Evolutionary conservation across 306 rosid genomes (phyloP), one percentile per base, ranked within the genome.

Genomic region (Castanea crenata): DNA sequence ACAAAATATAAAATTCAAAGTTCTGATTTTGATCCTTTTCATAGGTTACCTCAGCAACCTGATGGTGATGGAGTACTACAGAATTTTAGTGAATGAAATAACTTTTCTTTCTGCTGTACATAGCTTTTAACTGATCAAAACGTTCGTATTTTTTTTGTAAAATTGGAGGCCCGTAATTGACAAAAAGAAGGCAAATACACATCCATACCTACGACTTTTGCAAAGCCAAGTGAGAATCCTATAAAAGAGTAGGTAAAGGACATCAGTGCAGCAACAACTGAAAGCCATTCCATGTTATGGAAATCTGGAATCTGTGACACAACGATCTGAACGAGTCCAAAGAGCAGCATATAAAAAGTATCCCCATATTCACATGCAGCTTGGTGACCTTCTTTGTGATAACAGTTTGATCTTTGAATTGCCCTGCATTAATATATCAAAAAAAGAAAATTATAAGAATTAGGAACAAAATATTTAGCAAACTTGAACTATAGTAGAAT

Each of bases 241-340:
- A 91, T 88, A 23, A 70, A 84, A 21, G 97, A 44, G 41, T 93
- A 93, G 79, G 94, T 13, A 21, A 93, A 88, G 15, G 97, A 93
- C 97, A 93, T 93, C 74, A 85, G 44, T 73, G 97, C 92, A 10
- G 97, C 97, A 72, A 88, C 63, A 78, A 81, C 74, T 5, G 97
- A 93, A 78, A 93, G 87, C 96, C 95, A 93, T 58, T 78, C 75
- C 94, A 93, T 88, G 83, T 88, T 80, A 68, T 93, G 94, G 57
- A 93, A 79, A 82, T 91, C 86, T 62, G 98, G 97, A 74, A 94
- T 92, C 69, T 91, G 93, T 25, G 97, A 94, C 90, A 91, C 69
- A 3, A 92, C 4, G 12, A 92, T 64, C 85, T 94, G 94, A 46
- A 94, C 73, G 67, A 81, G 61, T 86, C 98, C 98, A 81, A 94